Conservation (phyloP, 108 stramenopile genomes). For the Cafeteria roenbergensis region DNA sequence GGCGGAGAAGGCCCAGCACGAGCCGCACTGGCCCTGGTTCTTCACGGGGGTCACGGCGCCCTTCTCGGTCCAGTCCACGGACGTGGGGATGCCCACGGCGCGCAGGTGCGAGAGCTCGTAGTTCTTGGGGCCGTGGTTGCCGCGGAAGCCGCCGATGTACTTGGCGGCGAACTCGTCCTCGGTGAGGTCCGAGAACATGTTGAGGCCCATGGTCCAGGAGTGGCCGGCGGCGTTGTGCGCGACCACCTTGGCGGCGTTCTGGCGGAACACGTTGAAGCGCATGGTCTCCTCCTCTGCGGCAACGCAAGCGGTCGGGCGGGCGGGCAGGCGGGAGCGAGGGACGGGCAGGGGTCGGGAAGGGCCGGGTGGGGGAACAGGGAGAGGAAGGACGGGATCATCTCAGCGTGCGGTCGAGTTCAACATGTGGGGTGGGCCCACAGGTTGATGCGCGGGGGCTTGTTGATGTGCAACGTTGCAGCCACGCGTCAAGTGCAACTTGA, state of each 20-base stretch:
- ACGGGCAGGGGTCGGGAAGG: too few species aligned
- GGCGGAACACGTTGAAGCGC: slow-evolving; percentile 21
- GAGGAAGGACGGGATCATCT: too few species aligned
- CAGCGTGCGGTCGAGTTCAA: too few species aligned
- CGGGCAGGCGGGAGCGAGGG: too few species aligned
- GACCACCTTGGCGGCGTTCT: slow-evolving; percentile 24
- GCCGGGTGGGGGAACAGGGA: too few species aligned
- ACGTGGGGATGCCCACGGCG: slow-evolving; percentile 17
- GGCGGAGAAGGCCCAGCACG: slow-evolving; percentile 88
- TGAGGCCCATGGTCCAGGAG: slow-evolving; percentile 65
- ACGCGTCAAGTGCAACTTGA: too few species aligned
- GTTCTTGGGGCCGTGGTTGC: not conserved
- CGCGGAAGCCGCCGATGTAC: slow-evolving; percentile 42
- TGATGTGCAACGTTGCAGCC: too few species aligned
- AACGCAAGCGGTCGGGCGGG: too few species aligned
- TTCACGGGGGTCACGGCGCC: slow-evolving; percentile 75
- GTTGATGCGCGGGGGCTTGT: too few species aligned
- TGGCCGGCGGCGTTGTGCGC: slow-evolving; percentile 51
- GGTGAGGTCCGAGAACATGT: slow-evolving; percentile 72
- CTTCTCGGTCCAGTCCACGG: slow-evolving; percentile 59
- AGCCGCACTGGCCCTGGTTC: slow-evolving; percentile 74
- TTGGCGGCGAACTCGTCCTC: slow-evolving; percentile 61
- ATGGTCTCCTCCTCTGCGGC: not conserved
- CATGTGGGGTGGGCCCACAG: too few species aligned
- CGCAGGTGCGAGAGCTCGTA: slow-evolving; percentile 1